Percentiles rank a stretch among this genome's conserved stretches.
phyloP scores from a whole-genome alignment of 2,329 filamentous ascomycete species.

The Verticillium dahliae region DNA sequence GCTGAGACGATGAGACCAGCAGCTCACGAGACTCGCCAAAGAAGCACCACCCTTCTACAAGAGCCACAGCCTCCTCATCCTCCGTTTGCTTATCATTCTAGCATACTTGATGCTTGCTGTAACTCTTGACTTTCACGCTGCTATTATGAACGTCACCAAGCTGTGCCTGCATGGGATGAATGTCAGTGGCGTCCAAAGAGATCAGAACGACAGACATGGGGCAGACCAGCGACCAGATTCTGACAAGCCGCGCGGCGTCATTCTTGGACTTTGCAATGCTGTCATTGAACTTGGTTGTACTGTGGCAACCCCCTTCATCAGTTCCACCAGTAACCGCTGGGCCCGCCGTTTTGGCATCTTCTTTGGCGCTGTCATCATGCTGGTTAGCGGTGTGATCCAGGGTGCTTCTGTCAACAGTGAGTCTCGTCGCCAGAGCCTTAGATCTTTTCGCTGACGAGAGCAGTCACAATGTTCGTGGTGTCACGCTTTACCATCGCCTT shows the following conservation, averaged over 20 bases:
- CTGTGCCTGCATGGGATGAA: background rate
- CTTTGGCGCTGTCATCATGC: constrained; percentile 38
- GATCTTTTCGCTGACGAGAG: background rate
- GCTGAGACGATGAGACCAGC: background rate
- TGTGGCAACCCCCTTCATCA: background rate
- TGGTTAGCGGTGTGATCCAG: constrained; percentile 40
- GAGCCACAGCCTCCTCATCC: background rate
- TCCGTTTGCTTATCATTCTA: background rate
- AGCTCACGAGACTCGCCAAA: background rate
- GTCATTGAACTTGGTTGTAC: background rate
- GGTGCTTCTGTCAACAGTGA: constrained; percentile 36
- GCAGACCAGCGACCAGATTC: background rate
- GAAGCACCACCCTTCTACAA: constrained; percentile 1
- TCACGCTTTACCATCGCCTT: background rate
- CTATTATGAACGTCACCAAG: background rate
- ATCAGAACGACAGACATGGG: background rate
- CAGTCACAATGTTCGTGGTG: constrained; percentile 1
- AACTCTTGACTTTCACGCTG: background rate
- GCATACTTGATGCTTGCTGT: background rate
- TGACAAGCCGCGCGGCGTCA: background rate
- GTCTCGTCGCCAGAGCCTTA: background rate
- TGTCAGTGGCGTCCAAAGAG: background rate
- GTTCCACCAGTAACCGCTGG: constrained; percentile 32
- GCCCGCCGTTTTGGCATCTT: constrained; percentile 46
- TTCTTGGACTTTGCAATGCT: constrained; percentile 3